A percentile compares a stretch with the other conserved stretches of the same genome.
Evolutionary conservation across 495 filamentous ascomycete species (phyloP).

Genomic region (Neurospora sp.): DNA sequence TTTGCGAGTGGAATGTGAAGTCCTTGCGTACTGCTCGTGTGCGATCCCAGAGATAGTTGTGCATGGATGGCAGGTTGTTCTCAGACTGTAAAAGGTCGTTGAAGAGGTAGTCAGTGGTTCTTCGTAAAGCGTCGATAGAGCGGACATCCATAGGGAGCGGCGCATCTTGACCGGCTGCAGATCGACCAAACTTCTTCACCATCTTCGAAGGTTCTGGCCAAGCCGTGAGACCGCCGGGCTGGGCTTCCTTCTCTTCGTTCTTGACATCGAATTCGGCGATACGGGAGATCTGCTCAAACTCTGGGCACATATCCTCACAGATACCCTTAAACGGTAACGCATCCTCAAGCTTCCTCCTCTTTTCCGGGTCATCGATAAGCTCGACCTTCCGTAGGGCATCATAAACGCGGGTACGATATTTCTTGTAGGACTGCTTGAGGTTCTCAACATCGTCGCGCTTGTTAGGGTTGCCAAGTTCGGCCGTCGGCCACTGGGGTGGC

Average conservation of each 20-base stretch:
- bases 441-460: conserved; percentile 33
- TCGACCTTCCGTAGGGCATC: conserved; percentile 60
- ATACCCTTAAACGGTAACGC: conserved; percentile 83
- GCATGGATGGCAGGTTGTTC: conserved; percentile 54
- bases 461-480: conserved; percentile 27
- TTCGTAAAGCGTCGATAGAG: conserved; percentile 61
- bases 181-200: conserved; percentile 81
- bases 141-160: conserved; percentile 89
- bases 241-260: conserved; percentile 35
- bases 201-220: conserved; percentile 31
- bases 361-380: conserved; percentile 81
- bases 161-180: conserved; percentile 84
- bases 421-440: conserved; percentile 42
- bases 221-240: conserved; percentile 24
- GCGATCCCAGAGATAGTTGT: conserved; percentile 90
- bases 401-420: conserved; percentile 58
- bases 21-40: conserved; percentile 88
- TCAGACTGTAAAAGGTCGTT: conserved; percentile 57
- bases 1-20: conserved; percentile 76
- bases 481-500: conserved; percentile 33
- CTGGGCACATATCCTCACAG: conserved; percentile 89
- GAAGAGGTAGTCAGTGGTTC: conserved; percentile 76
- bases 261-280: conserved; percentile 56
- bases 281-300: conserved; percentile 73
- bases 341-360: conserved; percentile 65